Conservation (phyloP, 441 rosid genomes). For the Sinapis alba region DNA sequence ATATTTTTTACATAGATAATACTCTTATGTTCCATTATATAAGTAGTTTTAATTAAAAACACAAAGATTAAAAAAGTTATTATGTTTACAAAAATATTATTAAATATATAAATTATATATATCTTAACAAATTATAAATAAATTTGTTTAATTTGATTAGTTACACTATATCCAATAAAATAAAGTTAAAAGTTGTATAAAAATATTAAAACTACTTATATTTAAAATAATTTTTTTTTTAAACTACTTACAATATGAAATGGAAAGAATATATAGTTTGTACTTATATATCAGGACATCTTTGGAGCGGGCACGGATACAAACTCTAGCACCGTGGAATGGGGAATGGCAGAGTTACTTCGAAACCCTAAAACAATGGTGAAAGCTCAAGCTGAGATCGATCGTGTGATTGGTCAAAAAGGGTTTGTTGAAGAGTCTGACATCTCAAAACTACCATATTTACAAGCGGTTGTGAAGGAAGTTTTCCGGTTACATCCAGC, state of each 20-base stretch:
- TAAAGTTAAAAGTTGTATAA: too few species aligned
- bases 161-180: too few species aligned
- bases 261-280: not conserved
- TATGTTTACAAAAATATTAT: too few species aligned
- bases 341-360: conserved; percentile 71
- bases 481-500: conserved; percentile 44
- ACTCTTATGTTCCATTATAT: too few species aligned
- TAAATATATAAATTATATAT: too few species aligned
- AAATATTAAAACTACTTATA: too few species aligned
- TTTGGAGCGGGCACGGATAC: conserved; percentile 52
- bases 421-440: conserved; percentile 22
- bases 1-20: not conserved
- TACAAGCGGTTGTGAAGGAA: conserved; percentile 27
- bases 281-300: conserved; percentile 5
- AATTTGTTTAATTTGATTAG: too few species aligned
- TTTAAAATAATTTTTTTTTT: too few species aligned
- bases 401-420: conserved; percentile 11
- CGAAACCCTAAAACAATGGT: conserved; percentile 14
- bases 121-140: too few species aligned
- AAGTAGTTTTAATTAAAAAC: too few species aligned
- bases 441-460: conserved; percentile 3
- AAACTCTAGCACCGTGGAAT: conserved; percentile 59
- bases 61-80: too few species aligned
- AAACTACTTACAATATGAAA: too few species aligned
- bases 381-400: conserved; percentile 17